phyloP scores from a whole-genome alignment of 164 flowering plant genomes.

The Chimonanthus praecox region DNA sequence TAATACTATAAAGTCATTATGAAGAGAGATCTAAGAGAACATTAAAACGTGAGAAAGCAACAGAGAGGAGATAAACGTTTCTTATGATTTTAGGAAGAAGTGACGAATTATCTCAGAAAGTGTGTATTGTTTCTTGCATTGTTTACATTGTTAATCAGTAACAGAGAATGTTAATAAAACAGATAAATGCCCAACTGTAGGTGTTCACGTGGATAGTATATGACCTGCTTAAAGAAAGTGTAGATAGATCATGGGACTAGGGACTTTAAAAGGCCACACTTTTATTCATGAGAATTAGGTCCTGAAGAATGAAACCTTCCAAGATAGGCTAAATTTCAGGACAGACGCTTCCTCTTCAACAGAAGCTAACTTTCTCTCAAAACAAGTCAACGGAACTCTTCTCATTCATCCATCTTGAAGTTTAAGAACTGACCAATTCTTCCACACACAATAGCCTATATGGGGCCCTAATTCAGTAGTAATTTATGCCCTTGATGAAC shows the following conservation, averaged over 20 bases:
- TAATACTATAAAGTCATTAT: no score
- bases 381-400: no score
- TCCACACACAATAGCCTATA: no score
- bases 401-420: neutral
- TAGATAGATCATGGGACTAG: neutral
- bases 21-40: neutral
- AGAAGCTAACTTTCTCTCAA: no score
- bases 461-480: no score
- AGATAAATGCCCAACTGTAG: neutral
- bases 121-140: neutral
- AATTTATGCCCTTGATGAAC: neutral
- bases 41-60: neutral
- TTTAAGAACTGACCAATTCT: no score
- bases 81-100: neutral
- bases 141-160: neutral
- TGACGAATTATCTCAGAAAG: neutral
- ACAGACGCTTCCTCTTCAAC: no score
- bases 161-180: no score
- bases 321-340: neutral
- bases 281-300: neutral
- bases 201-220: neutral
- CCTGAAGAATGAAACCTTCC: neutral
- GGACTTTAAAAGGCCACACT: neutral
- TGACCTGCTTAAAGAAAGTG: neutral
- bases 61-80: neutral